Evolutionary conservation across 768 basidiomycete species (phyloP), one percentile per base, ranked within the genome.

Genomic region (Xerocomus potaroensis): DNA sequence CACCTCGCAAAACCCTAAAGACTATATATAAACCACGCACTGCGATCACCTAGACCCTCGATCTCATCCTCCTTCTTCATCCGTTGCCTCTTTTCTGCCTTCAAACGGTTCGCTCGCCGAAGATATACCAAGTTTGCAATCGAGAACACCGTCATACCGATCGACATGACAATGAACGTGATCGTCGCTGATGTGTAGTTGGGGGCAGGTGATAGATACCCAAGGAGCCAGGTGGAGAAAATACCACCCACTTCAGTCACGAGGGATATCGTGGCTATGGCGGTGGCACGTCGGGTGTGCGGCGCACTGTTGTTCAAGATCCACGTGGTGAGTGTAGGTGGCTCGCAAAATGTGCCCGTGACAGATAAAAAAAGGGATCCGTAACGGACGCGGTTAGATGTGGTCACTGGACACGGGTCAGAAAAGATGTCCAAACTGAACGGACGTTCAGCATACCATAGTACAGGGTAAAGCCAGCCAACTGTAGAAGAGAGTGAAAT

Each of bases 271-370:
- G 81, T 65, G 8, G 79, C 81, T 31, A 83, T 70, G 12, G 74
- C 68, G 1, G 81, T 81, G 2, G 81, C 83, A 4, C 82, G 74
- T 29, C 79, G 69, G 22, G 69, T 64, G 48, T 80, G 72, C 0
- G 82, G 82, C 3, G 76, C 68, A 4, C 77, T 70, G 62, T 84
- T 84, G 61, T 84, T 84, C 8, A 79, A 72, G 37, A 71, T 64
- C 83, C 83, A 84, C 0, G 81, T 73, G 1, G 69, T 71, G 16
- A 79, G 54, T 0, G 79, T 66, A 0, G 82, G 80, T 1, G 73
- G 76, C 0, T 68, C 59, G 21, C 71, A 61, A 59, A 78, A 81
- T 0, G 72, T 66, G 6, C 82, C 80, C 0, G 74, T 55, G 22
- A 80, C 68, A 3, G 72, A 72, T 42, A 83, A 66, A 68, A 83